Conservation (phyloP, 1,139 yeast genomes). For the Ogataea hybrid region DNA sequence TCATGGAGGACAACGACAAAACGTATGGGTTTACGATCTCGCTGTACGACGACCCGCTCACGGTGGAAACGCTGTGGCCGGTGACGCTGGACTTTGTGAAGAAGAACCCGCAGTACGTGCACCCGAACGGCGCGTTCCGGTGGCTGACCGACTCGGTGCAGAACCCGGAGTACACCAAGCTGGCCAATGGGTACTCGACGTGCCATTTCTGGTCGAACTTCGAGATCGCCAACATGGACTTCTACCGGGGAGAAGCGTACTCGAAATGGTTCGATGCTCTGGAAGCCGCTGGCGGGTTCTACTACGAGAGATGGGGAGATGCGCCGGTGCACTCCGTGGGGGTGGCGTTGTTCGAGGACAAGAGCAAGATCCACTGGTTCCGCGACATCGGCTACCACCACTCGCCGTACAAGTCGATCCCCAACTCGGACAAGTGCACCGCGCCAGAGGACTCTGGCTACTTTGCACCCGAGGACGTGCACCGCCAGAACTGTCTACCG, state of each 20-base stretch:
- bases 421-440: conserved; percentile 36
- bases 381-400: conserved; percentile 53
- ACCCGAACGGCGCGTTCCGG: conserved; percentile 48
- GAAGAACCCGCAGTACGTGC: conserved; percentile 47
- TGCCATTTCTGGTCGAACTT: conserved; percentile 60
- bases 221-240: conserved; percentile 56
- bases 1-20: conserved; percentile 47
- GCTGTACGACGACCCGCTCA: conserved; percentile 45
- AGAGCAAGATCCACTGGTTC: conserved; percentile 50
- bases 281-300: conserved; percentile 52
- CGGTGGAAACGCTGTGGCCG: conserved; percentile 51
- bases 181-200: conserved; percentile 51
- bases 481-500: conserved; percentile 69
- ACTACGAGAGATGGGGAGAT: conserved; percentile 59
- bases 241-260: conserved; percentile 48
- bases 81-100: conserved; percentile 46
- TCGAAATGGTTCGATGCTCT: conserved; percentile 46
- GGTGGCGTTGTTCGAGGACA: conserved; percentile 48
- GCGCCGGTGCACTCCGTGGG: conserved; percentile 58
- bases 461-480: conserved; percentile 46
- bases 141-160: conserved; percentile 52
- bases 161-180: conserved; percentile 41
- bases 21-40: conserved; percentile 53
- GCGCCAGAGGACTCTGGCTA: conserved; percentile 44
- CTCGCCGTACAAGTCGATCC: conserved; percentile 52